phyloP scores from a whole-genome alignment of 768 basidiomycete species.

The Suillus alpinus region DNA sequence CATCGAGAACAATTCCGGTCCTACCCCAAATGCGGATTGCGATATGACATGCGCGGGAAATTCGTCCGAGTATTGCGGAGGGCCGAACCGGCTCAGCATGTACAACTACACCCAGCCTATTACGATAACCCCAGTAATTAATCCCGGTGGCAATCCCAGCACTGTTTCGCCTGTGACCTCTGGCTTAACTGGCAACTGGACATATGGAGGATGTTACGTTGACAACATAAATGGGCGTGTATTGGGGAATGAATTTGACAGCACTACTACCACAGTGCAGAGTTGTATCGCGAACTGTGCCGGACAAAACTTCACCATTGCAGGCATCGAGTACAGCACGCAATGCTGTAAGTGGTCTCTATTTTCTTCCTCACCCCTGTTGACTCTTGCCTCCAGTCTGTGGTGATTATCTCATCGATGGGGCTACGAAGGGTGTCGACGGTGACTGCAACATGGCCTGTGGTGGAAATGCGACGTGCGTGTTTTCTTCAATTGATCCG shows the following conservation, averaged over 20 bases:
- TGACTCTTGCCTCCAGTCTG: conserved; percentile 49
- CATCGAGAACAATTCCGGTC: conserved; percentile 21
- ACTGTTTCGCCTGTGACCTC: conserved; percentile 44
- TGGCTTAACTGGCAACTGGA: conserved; percentile 56
- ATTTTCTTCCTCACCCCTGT: conserved; percentile 5
- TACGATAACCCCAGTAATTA: conserved; percentile 36
- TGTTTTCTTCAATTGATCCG: neutral
- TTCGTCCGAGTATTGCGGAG: conserved; percentile 66
- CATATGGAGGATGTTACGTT: conserved; percentile 67
- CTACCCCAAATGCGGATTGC: conserved; percentile 52
- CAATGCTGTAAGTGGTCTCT: conserved; percentile 44
- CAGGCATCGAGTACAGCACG: conserved; percentile 63
- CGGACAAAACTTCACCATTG: conserved; percentile 56
- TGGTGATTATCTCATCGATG: conserved; percentile 60
- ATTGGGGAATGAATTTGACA: conserved; percentile 43
- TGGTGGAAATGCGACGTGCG: conserved; percentile 63
- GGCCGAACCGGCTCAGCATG: conserved; percentile 60
- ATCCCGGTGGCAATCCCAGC: conserved; percentile 16
- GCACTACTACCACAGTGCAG: conserved; percentile 50
- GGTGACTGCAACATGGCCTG: conserved; percentile 73
- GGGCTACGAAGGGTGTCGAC: conserved; percentile 49
- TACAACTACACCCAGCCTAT: conserved; percentile 71
- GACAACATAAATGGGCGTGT: conserved; percentile 68
- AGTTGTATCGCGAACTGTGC: conserved; percentile 60
- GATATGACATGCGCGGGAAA: conserved; percentile 67